Base-by-base conservation (phyloP, 1,139 yeast genomes). In the Trichomonascaceae sp. region DNA sequence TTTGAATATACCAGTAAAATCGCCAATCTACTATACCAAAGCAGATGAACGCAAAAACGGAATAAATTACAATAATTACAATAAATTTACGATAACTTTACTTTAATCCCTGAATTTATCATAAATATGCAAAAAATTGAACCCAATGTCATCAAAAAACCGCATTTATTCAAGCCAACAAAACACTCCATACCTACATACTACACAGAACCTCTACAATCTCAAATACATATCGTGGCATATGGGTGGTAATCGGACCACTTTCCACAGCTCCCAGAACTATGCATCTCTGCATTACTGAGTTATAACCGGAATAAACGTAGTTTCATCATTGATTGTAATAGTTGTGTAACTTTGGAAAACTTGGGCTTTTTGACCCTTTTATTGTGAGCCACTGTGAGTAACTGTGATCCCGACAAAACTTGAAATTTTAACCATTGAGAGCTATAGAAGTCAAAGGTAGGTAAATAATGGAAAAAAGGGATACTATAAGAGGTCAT, bases 271-370 rank as follows among this genome's bases (percentile, higher is more conserved):
- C 67, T 68, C 72, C 73, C 74, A 55, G 60, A 45, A 32, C 47
- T 53, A 52, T 65, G 63, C 66, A 61, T 54, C 61, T 61, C 63
- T 63, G 65, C 51, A 51, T 54, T 45, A 77, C 78, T 80, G 71
- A 70, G 74, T 66, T n/a, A 59, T 66, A 65, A 61, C 27, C 44
- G 45, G 51, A 41, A 30, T 12, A 30, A 18, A 17, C 22, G 45
- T 69, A 74, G 78, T 68, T 67, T 80, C 84, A 67, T 81, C 84
- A 80, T 78, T 72, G 84, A 78, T 82, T 81, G 85, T 73, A 74
- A 77, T 81, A 81, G 85, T 81, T 81, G 85, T 78, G 77, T 62
- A 69, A 61, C 75, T 71, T n/a, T 68, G 64, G 60, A 62, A 64
- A 61, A 59, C 45, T 54, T 36, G 22, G 49, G 45, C 18, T 17